Percentiles rank a stretch among this genome's conserved stretches.
Conservation (phyloP, 139 green algal species). For the Chlorella sp. region DNA sequence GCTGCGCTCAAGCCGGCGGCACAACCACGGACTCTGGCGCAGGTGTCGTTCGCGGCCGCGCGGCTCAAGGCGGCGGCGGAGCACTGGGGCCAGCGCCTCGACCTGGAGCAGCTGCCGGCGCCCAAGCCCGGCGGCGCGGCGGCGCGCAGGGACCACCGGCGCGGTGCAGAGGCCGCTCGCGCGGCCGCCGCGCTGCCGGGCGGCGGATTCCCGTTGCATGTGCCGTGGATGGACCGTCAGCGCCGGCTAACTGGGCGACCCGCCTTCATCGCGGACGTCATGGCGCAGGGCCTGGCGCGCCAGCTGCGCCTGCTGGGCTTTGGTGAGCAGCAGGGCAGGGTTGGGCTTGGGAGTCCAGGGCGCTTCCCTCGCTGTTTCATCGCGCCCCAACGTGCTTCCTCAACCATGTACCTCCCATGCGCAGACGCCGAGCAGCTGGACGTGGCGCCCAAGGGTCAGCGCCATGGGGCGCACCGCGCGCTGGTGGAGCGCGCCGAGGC, state of each 20-base stretch:
- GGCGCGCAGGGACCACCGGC: background rate
- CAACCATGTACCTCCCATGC: background rate
- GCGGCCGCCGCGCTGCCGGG: background rate
- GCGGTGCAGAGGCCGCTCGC: background rate
- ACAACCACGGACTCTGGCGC: no score
- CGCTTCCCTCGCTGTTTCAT: background rate
- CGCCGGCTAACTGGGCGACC: conserved; percentile 9
- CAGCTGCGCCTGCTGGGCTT: conserved; percentile 60
- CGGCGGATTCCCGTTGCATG: conserved; percentile 7
- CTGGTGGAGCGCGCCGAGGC: conserved; percentile 43
- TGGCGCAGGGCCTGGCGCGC: conserved; percentile 53
- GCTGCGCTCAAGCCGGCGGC: no score
- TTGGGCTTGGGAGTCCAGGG: background rate
- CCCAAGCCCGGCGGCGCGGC: background rate
- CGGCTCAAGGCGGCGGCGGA: background rate
- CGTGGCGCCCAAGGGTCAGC: conserved; percentile 5
- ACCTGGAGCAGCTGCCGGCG: conserved; percentile 19
- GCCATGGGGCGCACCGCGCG: conserved; percentile 7
- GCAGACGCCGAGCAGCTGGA: background rate
- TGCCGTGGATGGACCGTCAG: conserved; percentile 35
- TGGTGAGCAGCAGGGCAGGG: conserved; percentile 1
- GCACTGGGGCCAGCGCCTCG: conserved; percentile 16
- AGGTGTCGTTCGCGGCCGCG: background rate
- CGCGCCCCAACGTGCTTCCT: background rate
- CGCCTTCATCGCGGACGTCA: conserved; percentile 54